phyloP scores from a whole-genome alignment of 2,329 filamentous ascomycete species.

The Penicillium sp. region DNA sequence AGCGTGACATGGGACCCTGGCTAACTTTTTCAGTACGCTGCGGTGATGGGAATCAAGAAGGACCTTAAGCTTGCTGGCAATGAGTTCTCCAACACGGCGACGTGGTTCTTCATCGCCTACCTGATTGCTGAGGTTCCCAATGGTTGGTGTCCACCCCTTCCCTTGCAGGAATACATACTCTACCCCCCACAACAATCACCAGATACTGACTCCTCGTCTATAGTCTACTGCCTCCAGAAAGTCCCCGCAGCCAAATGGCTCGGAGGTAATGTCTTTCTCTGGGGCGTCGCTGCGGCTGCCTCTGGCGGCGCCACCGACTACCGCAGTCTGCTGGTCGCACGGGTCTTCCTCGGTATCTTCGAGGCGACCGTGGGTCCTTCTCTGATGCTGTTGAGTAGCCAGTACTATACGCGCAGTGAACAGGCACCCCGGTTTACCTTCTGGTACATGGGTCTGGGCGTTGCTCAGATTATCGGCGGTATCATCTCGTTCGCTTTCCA shows the following conservation, averaged over 20 bases:
- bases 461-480: constrained; percentile 51
- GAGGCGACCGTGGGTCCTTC: constrained; percentile 62
- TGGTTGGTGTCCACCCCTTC: constrained; percentile 37
- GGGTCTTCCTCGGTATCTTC: constrained; percentile 62
- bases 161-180: neutral
- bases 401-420: constrained; percentile 61
- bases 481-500: constrained; percentile 57
- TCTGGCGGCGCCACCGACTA: constrained; percentile 59
- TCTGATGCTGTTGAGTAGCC: constrained; percentile 61
- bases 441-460: constrained; percentile 63
- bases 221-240: constrained; percentile 28
- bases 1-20: neutral
- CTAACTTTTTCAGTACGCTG: constrained; percentile 51
- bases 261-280: constrained; percentile 58
- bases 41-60: constrained; percentile 62
- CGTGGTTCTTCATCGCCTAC: constrained; percentile 62
- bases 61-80: constrained; percentile 58
- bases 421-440: constrained; percentile 61
- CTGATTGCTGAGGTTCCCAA: constrained; percentile 61
- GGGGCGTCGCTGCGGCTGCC: constrained; percentile 42
- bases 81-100: constrained; percentile 62
- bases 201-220: neutral
- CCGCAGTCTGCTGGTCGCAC: constrained; percentile 54
- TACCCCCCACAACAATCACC: neutral
- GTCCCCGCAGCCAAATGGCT: constrained; percentile 50